phyloP scores from a whole-genome alignment of 257 asterid genomes.

The Penstemon barbatus region DNA sequence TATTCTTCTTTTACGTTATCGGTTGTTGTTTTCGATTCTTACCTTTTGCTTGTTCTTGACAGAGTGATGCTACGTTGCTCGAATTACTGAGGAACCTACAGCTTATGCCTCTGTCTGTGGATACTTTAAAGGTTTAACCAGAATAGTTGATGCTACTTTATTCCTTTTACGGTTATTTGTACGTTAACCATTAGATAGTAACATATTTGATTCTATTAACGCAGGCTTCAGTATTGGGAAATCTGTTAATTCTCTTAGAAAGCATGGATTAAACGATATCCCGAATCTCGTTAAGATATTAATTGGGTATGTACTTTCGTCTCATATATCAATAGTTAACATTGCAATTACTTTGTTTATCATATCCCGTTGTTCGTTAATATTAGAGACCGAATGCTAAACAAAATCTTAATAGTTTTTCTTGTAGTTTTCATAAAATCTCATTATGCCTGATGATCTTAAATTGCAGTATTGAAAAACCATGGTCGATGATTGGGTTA shows the following conservation, averaged over 20 bases:
- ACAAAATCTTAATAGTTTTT: not conserved
- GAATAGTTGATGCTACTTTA: slow-evolving; percentile 20
- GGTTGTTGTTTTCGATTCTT: slow-evolving; percentile 10
- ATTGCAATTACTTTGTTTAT: too few species aligned
- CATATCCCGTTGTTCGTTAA: too few species aligned
- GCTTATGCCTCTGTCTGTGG: slow-evolving; percentile 70
- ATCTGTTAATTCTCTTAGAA: slow-evolving; percentile 51
- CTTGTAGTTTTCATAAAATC: not conserved
- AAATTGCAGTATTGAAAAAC: slow-evolving; percentile 68
- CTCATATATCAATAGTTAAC: not conserved
- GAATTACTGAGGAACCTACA: slow-evolving; percentile 82
- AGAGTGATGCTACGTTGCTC: slow-evolving; percentile 54
- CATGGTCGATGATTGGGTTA: slow-evolving; percentile 75
- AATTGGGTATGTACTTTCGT: slow-evolving; percentile 49
- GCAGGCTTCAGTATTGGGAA: slow-evolving; percentile 72
- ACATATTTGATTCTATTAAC: slow-evolving; percentile 15
- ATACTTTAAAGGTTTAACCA: slow-evolving; percentile 66
- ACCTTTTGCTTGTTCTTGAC: slow-evolving; percentile 25
- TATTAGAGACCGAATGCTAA: not conserved
- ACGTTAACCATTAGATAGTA: not conserved
- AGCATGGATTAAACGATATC: slow-evolving; percentile 55
- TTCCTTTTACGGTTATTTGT: slow-evolving; percentile 1
- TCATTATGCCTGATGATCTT: not conserved
- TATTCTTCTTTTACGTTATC: not conserved
- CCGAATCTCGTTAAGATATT: slow-evolving; percentile 51